Percentiles rank a stretch among this genome's conserved stretches.
These are phyloP conservation scores for Circinella minor DNA, from an alignment of 371 early-diverging fungal genomes.

Conservation along the genomic window DNA sequence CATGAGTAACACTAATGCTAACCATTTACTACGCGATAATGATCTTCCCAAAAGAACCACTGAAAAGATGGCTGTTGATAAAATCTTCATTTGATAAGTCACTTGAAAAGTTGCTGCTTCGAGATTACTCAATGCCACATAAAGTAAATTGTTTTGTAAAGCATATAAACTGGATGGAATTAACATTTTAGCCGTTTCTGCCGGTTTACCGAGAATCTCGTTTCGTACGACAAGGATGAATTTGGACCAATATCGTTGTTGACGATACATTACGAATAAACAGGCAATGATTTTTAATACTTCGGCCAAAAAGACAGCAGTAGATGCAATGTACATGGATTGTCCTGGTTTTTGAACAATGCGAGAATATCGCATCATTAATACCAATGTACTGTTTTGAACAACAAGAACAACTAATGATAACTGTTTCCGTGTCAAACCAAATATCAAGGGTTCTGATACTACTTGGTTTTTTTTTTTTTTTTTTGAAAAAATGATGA, in stretches of 20 bases:
- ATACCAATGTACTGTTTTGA: conserved; percentile 67
- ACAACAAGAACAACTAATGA: conserved; percentile 63
- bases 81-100: conserved; percentile 95
- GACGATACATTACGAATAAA: conserved; percentile 22
- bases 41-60: conserved; percentile 76
- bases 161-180: conserved; percentile 92
- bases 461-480: too few relatives aligned
- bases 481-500: too few relatives aligned
- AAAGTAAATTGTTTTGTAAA: conserved; percentile 93
- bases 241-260: neutral
- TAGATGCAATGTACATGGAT: conserved; percentile 68
- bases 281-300: conserved; percentile 53
- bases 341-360: conserved; percentile 48
- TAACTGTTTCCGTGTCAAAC: conserved; percentile 53
- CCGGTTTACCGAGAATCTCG: conserved; percentile 55
- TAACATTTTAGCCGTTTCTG: conserved; percentile 69
- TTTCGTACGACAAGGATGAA: conserved; percentile 30
- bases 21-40: conserved; percentile 76
- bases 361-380: conserved; percentile 71
- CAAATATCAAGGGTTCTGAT: conserved; percentile 28
- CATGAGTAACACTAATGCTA: conserved; percentile 82
- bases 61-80: conserved; percentile 93
- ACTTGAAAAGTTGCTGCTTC: conserved; percentile 96
- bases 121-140: conserved; percentile 82
- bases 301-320: conserved; percentile 72